These are phyloP conservation scores for Lizanozyma gosingica DNA, from an alignment of 1,139 yeast genomes.

Conservation along the genomic window DNA sequence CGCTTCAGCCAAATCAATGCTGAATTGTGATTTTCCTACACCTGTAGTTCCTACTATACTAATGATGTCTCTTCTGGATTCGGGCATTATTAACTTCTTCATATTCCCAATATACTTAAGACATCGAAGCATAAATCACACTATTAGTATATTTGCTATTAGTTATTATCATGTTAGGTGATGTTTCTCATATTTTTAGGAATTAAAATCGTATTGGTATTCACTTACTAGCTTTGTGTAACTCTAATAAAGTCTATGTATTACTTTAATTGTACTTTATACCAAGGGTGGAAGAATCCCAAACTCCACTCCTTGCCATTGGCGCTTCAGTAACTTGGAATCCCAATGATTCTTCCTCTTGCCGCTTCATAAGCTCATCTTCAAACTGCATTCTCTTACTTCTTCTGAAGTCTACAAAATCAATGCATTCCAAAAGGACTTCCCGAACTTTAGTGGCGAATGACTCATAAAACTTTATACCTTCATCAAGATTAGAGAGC, in stretches of 20 bases:
- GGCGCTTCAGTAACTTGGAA: neutral
- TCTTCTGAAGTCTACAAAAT: conserved; percentile 18
- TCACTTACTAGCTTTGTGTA: too few relatives aligned
- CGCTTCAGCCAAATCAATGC: conserved; percentile 69
- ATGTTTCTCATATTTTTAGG: too few relatives aligned
- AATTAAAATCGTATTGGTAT: too few relatives aligned
- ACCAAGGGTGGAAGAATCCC: neutral
- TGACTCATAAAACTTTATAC: conserved; percentile 60
- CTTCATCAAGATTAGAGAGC: conserved; percentile 55
- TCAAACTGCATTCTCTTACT: neutral
- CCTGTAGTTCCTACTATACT: conserved; percentile 95
- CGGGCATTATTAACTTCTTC: conserved; percentile 17
- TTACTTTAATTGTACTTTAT: neutral
- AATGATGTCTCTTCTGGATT: conserved; percentile 35
- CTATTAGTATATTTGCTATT: too few relatives aligned
- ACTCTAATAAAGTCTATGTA: too few relatives aligned
- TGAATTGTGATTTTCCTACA: conserved; percentile 88
- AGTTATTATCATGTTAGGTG: too few relatives aligned
- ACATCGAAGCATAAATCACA: neutral
- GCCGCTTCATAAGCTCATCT: neutral
- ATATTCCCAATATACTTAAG: conserved; percentile 12
- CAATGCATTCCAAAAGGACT: conserved; percentile 44
- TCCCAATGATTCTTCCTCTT: neutral
- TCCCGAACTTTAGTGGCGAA: conserved; percentile 42
- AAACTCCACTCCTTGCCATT: neutral